Base-by-base conservation (phyloP, 164 flowering plant genomes). In the Chimonanthus salicifolius region DNA sequence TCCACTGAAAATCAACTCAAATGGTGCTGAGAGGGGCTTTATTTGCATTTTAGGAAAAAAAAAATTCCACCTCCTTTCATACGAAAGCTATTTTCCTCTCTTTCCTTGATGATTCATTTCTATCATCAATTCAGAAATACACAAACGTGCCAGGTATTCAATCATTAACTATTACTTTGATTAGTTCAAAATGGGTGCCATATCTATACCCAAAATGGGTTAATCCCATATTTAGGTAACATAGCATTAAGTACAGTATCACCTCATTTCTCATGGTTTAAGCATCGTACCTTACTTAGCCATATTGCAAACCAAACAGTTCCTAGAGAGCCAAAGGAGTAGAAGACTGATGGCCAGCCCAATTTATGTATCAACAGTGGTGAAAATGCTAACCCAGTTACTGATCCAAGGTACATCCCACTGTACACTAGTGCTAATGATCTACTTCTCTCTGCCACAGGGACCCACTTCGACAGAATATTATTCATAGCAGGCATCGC, bases 401-500 rank as follows among this genome's bases (percentile, higher is more conserved):
- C 99, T 51, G 98, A 95, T 70, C 99, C 99, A 79, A 95, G 93
- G 81, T 95, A 92, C 99, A 95, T 95, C 60, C 99, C 99, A 82
- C 99, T 95, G 81, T 95, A 95, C 4, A 95, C 98, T 6, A 95
- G 83, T 62, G 99, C 97, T 71, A 95, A 80, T 3, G 99, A 92
- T 82, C 99, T 87, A 82, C 98, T 95, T 83, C 98, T 92, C 84
- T 95, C 99, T 20, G 91, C 72, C 21, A 92, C 96, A 62, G 99
- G 99, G 76, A 95, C 81, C 99, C 99, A 95, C 80, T 90, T 95
- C 5, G 99, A 90, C 60, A 95, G 83, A 66, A 95, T 86, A 76
- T 90, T 95, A 74, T 91, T 95, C 99, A 95, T 95, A 15, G 99
- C 99, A 49, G 99, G 99, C 99, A 95, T 95, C 44, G 99, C 99